Evolutionary conservation across 2,329 filamentous ascomycete species (phyloP).

Genomic region (Aquanectria penicillioides): DNA sequence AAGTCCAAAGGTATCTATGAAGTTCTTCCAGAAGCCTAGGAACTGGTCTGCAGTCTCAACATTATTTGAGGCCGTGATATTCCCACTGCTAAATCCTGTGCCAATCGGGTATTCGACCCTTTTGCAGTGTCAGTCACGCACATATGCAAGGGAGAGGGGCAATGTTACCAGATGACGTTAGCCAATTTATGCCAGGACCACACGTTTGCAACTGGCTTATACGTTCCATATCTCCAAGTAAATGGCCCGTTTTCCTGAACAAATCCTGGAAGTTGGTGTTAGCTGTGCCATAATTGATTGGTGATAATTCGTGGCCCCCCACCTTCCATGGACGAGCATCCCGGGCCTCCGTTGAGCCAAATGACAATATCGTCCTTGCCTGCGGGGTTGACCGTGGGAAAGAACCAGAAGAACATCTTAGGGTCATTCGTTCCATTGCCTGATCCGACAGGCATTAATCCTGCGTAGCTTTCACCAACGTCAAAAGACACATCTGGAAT

Average conservation of each 20-base stretch:
- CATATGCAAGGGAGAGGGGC: background rate
- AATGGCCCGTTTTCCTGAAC: conserved; percentile 80
- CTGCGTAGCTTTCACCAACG: conserved; percentile 25
- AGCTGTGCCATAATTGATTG: background rate
- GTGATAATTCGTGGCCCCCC: no score
- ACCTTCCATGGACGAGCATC: conserved; percentile 17
- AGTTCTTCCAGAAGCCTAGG: conserved; percentile 79
- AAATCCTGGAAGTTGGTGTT: conserved; percentile 57
- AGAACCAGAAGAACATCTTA: conserved; percentile 38
- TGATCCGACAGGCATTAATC: conserved; percentile 13
- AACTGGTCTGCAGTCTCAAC: conserved; percentile 74
- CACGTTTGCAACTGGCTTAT: conserved; percentile 69
- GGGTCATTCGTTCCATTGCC: conserved; percentile 20
- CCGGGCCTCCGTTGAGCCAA: conserved; percentile 36
- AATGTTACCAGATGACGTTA: conserved; percentile 59
- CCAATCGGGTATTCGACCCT: conserved; percentile 72
- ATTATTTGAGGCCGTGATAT: conserved; percentile 68
- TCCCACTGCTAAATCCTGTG: conserved; percentile 74
- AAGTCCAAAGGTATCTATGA: conserved; percentile 72
- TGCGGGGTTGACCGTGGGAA: conserved; percentile 33
- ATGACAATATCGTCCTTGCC: conserved; percentile 37
- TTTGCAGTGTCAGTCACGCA: background rate
- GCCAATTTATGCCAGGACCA: conserved; percentile 68
- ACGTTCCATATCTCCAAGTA: conserved; percentile 74
- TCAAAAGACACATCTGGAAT: conserved; percentile 13